A percentile compares a stretch with the other conserved stretches of the same genome.
phyloP scores from a whole-genome alignment of 2,329 filamentous ascomycete genomes.

The Scolecobasidium constrictum region DNA sequence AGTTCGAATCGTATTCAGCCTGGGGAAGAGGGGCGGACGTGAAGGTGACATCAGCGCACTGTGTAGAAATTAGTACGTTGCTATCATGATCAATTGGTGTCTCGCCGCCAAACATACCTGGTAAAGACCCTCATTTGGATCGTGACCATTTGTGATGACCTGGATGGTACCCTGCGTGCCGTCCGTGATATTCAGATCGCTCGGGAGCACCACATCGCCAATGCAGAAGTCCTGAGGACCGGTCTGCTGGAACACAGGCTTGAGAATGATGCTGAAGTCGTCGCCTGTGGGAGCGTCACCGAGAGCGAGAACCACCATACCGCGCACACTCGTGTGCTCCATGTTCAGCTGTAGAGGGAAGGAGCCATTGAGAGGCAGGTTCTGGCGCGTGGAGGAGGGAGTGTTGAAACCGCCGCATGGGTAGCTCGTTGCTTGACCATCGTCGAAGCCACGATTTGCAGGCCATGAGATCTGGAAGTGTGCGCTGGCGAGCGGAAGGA shows the following conservation, averaged over 20 bases:
- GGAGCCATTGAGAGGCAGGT: conserved; percentile 37
- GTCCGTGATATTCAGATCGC: conserved; percentile 40
- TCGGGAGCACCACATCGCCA: conserved; percentile 44
- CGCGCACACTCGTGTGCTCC: conserved; percentile 39
- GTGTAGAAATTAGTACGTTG: conserved; percentile 5
- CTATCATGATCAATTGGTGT: conserved; percentile 5
- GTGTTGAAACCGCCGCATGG: conserved; percentile 42
- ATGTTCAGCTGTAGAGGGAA: conserved; percentile 41
- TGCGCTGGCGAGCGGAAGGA: conserved; percentile 35
- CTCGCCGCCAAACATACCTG: conserved; percentile 31
- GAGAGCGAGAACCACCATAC: conserved; percentile 43
- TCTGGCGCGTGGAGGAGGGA: conserved; percentile 32
- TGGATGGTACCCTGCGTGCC: conserved; percentile 58
- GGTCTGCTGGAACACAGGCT: conserved; percentile 48
- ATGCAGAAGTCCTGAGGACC: conserved; percentile 57
- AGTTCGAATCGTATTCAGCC: conserved; percentile 34
- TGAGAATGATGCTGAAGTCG: conserved; percentile 60
- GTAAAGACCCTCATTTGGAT: conserved; percentile 52
- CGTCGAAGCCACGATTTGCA: conserved; percentile 35
- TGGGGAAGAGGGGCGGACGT: conserved; percentile 38
- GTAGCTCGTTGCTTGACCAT: conserved; percentile 34
- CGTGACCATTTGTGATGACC: conserved; percentile 52
- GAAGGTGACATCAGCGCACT: conserved; percentile 69
- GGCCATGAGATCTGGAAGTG: conserved; percentile 48
- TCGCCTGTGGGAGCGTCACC: conserved; percentile 38